A percentile compares a stretch with the other conserved stretches of the same genome.
Conservation (phyloP, 139 green algal species). For the Yamagishiella unicocca region DNA sequence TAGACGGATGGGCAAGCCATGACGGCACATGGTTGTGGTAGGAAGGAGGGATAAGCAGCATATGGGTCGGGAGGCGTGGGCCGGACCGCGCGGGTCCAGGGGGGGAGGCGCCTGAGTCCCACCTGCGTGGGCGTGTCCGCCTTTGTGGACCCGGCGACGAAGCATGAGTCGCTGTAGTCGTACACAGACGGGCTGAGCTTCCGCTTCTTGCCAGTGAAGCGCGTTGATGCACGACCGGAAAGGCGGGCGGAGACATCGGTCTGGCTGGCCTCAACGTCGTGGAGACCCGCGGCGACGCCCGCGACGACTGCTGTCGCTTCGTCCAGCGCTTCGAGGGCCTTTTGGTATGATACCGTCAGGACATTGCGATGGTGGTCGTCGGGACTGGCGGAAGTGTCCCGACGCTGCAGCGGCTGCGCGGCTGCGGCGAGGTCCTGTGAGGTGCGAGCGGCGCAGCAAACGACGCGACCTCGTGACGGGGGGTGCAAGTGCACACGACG, state of each 20-base stretch:
- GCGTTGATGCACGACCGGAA: neutral
- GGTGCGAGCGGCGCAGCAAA: too few relatives aligned
- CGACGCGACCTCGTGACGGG: too few relatives aligned
- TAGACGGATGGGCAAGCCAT: too few relatives aligned
- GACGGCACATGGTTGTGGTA: too few relatives aligned
- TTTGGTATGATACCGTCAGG: neutral
- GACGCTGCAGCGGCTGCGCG: neutral
- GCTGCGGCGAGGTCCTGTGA: neutral
- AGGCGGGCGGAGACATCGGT: conserved; percentile 19
- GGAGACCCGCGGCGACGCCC: neutral
- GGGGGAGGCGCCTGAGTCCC: too few relatives aligned
- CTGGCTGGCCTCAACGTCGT: neutral
- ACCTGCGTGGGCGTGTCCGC: conserved; percentile 36
- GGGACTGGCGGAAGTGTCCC: neutral
- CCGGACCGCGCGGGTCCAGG: too few relatives aligned
- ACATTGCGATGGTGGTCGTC: neutral
- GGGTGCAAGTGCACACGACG: neutral
- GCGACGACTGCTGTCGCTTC: neutral
- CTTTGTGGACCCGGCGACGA: neutral
- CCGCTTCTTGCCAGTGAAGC: conserved; percentile 25
- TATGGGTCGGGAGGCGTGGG: too few relatives aligned
- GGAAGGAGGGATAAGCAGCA: too few relatives aligned
- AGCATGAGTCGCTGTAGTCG: conserved; percentile 20
- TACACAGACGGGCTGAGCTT: conserved; percentile 37
- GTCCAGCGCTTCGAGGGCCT: neutral